A percentile compares a stretch with the other conserved stretches of the same genome.
These are phyloP conservation scores for Cytauxzoon felis DNA, from an alignment of 169 alveolate species.

Conservation along the genomic window DNA sequence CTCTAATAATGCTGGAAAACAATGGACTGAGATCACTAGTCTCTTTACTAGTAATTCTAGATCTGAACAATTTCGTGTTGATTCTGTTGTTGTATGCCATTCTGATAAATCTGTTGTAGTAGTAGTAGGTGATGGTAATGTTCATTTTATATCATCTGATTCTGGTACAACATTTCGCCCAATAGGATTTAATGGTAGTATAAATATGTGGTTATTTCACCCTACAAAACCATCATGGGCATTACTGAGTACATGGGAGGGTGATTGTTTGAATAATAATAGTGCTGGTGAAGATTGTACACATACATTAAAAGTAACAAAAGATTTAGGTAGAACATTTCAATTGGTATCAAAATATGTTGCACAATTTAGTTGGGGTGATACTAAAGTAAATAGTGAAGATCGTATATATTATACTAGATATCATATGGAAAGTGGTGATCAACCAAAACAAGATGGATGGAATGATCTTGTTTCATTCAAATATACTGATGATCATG, in stretches of 20 bases:
- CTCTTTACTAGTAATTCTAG: constrained; percentile 42
- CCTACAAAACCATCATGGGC: constrained; percentile 80
- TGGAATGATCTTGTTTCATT: constrained; percentile 88
- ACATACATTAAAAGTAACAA: constrained; percentile 81
- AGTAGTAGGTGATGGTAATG: constrained; percentile 71
- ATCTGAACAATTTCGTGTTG: constrained; percentile 57
- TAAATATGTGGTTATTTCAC: constrained; percentile 80
- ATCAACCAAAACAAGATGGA: constrained; percentile 83
- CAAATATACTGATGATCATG: constrained; percentile 87
- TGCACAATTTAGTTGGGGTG: constrained; percentile 91
- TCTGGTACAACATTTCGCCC: constrained; percentile 74
- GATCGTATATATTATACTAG: constrained; percentile 65
- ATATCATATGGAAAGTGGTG: constrained; percentile 77
- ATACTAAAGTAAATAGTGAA: constrained; percentile 62
- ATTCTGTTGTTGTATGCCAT: constrained; percentile 71
- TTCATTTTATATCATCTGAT: constrained; percentile 68
- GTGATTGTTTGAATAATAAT: constrained; percentile 69
- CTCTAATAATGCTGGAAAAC: constrained; percentile 77
- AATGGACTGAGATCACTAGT: constrained; percentile 81
- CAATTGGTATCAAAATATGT: constrained; percentile 77
- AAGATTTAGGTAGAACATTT: constrained; percentile 83
- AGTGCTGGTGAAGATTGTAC: constrained; percentile 78
- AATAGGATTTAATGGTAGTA: constrained; percentile 69
- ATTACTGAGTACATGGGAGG: constrained; percentile 81
- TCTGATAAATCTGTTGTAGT: constrained; percentile 74